phyloP scores from a whole-genome alignment of 2,329 filamentous ascomycete genomes.

The Zymoseptoria pseudotritici region DNA sequence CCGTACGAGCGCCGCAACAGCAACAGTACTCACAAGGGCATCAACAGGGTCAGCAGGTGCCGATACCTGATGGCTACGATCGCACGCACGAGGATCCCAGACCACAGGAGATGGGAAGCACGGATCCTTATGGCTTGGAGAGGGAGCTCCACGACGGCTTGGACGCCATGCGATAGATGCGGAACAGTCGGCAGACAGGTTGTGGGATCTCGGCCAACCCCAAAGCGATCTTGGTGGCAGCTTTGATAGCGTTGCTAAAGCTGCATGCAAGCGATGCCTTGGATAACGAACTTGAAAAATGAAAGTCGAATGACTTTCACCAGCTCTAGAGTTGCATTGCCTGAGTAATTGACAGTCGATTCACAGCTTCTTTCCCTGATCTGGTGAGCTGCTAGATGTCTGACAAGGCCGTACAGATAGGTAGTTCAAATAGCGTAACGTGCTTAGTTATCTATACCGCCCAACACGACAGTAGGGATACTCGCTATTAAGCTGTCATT shows the following conservation, averaged over 20 bases:
- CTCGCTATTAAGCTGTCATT: no score
- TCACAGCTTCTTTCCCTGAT: no score
- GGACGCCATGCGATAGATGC: constrained; percentile 19
- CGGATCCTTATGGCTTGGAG: constrained; percentile 67
- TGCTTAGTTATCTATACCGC: no score
- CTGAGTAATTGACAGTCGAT: no score
- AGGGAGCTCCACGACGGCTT: constrained; percentile 58
- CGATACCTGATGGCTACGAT: constrained; percentile 55
- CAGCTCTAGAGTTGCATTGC: background rate
- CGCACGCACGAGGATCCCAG: constrained; percentile 54
- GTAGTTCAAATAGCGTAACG: no score
- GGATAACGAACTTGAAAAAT: background rate
- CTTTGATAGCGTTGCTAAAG: background rate
- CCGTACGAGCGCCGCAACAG: constrained; percentile 36
- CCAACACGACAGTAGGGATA: no score
- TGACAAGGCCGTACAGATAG: no score
- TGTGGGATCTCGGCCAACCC: background rate
- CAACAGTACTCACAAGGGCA: constrained; percentile 39
- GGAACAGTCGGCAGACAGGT: background rate
- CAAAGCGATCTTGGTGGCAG: background rate
- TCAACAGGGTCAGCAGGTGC: constrained; percentile 42
- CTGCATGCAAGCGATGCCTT: background rate
- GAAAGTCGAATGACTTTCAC: background rate
- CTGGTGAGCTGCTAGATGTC: no score
- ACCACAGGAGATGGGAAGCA: constrained; percentile 47